Base-by-base conservation (phyloP, 345 rosid species). In the Garcia nutans region DNA sequence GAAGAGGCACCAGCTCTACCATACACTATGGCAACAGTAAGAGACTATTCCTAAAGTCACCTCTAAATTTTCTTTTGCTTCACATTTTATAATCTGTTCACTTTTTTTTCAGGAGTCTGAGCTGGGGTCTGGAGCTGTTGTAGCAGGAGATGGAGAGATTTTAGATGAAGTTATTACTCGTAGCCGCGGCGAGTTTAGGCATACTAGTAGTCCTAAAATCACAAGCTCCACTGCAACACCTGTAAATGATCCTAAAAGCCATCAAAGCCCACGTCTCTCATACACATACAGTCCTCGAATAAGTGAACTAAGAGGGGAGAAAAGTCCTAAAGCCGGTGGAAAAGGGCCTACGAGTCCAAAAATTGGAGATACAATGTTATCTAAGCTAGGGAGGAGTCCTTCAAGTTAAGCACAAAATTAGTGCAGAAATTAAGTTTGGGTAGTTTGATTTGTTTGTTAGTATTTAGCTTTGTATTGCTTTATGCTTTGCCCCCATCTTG, bases 341-440 rank as follows among this genome's bases (percentile, higher is more conserved):
- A 85, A 68, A 72, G 87, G 82, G 49, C 74, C 65, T 31, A 68
- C 55, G 49, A 91, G 99, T 84, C 89, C 93, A 23, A 82, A 71
- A 77, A 68, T 74, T 3, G 86, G 74, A 57, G 91, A 86, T 59
- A n/a, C 74, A 13, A 84, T 68, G 77, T 59, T 84, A 52, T 85
- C 93, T 62, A 86, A 78, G 77, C 79, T 89, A 69, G 94, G 99
- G 65, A 89, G 81, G 81, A 93, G 96, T 74, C 97, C 96, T 77
- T 87, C 85, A 80, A 84, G 77, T 74, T 79, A 84, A 71, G 76
- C 77, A 45, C 71, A 86, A 12, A 77, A 55, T 37, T 83, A 79
- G 73, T 57, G 74, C 28, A 54, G 58, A 54, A 41, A 52, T 7
- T 3, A 74, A 57, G 31, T 20, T 6, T 42, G 6, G 64, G 76